Evolutionary conservation across 2,329 filamentous ascomycete species (phyloP).

Genomic region (Pseudogymnoascus sp.): DNA sequence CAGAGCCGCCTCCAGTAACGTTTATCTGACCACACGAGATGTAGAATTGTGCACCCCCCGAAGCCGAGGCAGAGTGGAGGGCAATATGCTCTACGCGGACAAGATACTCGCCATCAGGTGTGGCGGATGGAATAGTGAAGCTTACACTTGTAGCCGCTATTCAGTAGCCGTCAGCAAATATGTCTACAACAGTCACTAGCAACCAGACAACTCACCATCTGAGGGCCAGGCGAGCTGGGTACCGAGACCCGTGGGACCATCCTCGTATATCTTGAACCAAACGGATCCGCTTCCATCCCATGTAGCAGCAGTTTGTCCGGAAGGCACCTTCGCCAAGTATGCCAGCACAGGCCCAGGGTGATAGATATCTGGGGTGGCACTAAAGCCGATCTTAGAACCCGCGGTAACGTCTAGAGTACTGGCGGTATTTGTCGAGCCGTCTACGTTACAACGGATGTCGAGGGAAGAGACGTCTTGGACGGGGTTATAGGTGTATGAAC

Average conservation of each 20-base stretch:
- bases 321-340: slow-evolving; percentile 13
- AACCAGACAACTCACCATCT: slow-evolving; percentile 15
- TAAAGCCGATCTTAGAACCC: slow-evolving; percentile 19
- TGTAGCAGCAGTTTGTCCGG: background rate
- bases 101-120: slow-evolving; percentile 33
- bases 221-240: slow-evolving; percentile 20
- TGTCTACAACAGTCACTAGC: background rate
- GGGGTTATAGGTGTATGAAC: slow-evolving; percentile 20
- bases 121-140: slow-evolving; percentile 29
- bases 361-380: slow-evolving; percentile 22
- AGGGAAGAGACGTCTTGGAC: slow-evolving; percentile 28
- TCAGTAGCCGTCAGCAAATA: background rate
- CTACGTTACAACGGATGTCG: slow-evolving; percentile 34
- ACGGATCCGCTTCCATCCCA: slow-evolving; percentile 13
- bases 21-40: slow-evolving; percentile 35
- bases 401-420: slow-evolving; percentile 21
- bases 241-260: slow-evolving; percentile 18
- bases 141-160: slow-evolving; percentile 20
- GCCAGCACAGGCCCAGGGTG: slow-evolving; percentile 23
- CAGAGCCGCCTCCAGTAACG: slow-evolving; percentile 33
- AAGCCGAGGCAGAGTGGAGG: slow-evolving; percentile 15
- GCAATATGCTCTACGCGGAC: slow-evolving; percentile 31
- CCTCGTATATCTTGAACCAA: slow-evolving; percentile 25
- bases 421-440: slow-evolving; percentile 22
- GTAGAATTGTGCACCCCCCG: slow-evolving; percentile 21